Percentiles rank a stretch among this genome's conserved stretches.
phyloP scores from a whole-genome alignment of 75 land plant genomes.

The Isoetes taiwanensis region DNA sequence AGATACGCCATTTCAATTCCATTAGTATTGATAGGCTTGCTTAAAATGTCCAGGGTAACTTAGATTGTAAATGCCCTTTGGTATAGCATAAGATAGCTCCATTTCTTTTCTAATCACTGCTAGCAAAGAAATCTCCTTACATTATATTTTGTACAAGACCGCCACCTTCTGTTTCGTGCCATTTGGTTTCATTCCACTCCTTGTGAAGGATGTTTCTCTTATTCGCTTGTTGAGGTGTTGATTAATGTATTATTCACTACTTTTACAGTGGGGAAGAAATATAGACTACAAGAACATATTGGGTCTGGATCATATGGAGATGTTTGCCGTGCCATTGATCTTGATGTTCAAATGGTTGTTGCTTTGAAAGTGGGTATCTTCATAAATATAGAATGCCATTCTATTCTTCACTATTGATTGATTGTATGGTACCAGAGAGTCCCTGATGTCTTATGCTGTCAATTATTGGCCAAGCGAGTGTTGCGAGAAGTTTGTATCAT shows the following conservation, averaged over 20 bases:
- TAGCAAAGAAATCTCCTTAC: neutral
- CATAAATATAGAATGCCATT: neutral
- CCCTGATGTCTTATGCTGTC: constrained; percentile 22
- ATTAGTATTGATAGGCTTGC: neutral
- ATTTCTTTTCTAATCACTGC: neutral
- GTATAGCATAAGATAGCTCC: too few relatives aligned
- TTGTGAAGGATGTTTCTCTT: neutral
- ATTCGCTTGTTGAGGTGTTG: neutral
- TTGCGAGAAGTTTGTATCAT: constrained; percentile 32
- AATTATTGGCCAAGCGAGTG: constrained; percentile 27
- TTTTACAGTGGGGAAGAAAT: constrained; percentile 25
- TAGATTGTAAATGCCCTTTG: too few relatives aligned
- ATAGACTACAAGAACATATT: constrained; percentile 23
- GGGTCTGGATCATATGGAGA: constrained; percentile 34
- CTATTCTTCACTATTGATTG: neutral
- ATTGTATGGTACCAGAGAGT: constrained; percentile 16
- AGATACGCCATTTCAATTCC: neutral
- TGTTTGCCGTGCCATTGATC: constrained; percentile 26
- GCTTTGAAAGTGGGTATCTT: constrained; percentile 20
- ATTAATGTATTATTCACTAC: neutral
- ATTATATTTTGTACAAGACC: neutral
- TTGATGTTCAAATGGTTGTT: constrained; percentile 13
- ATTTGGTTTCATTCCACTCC: neutral
- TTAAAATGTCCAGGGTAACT: too few relatives aligned
- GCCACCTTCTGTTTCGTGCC: neutral